Evolutionary conservation across 2,329 filamentous ascomycete genomes (phyloP), one percentile per base, ranked within the genome.

Genomic region (Mycogone perniciosa): DNA sequence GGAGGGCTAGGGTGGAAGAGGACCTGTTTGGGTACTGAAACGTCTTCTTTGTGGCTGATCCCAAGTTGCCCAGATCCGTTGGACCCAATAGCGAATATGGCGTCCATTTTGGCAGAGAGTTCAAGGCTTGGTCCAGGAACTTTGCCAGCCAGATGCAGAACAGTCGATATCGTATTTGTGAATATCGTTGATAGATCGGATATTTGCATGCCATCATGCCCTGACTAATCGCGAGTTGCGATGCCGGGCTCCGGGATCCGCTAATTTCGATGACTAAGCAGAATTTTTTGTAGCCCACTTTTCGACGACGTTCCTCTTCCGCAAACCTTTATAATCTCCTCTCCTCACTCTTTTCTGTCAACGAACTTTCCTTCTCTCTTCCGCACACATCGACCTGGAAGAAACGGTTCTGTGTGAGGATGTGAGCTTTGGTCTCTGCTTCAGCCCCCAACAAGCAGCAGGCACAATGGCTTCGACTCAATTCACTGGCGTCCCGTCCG

Each of bases 21-120:
- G 56, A 81, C 82, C 55, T 71, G 73, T 55, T 84, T 80, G 2
- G 86, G 85, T 0, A 80, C 72, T 1, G 84, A 85, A 44, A 88
- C 81, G 60, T 90, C 86, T 63, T 88, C 81, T 54, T 73, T 76
- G 65, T 89, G 86, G 20, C 81, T 81, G 52, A 89, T 77, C 38
- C 84, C 86, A 7, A 91, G 74, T 63, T 91, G 87, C 33, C 85
- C 85, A 1, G 83, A 88, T 41, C 86, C 84, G 60, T 91, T 91
- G 4, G 88, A 91, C 31, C 87, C 87, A 43, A 90, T 75, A 2
- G 86, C 79, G 59, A 84, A 88, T 13, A 88, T 64, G 2, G 70
- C 67, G n/a, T 73, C 65, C 76, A 82, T 69, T 45, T 47, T 30
- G 20, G 20, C 20, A 20, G 20, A 20, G 20, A 20, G 20, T 20